Evolutionary conservation across 176 grass and related monocot species (phyloP), one percentile per base, ranked within the genome.

Genomic region (Phragmites australis): DNA sequence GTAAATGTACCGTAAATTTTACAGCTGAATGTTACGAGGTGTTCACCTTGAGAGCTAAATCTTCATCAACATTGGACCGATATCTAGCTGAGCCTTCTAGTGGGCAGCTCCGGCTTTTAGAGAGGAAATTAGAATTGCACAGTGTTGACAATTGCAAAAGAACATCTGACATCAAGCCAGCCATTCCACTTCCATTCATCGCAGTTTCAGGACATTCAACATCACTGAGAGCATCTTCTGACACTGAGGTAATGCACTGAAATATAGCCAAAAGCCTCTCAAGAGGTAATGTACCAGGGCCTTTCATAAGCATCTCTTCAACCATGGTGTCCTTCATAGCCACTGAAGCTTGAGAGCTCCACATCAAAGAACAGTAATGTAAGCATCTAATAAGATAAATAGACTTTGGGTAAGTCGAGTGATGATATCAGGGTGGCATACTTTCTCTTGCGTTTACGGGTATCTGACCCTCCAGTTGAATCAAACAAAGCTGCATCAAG

Each of bases 211-310:
- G 27, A 42, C 74, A 74, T 40, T 93, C 86, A 51, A 81, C 79
- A 82, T 95, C 91, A 81, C 79, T 61, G 2, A 83, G 21, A 61
- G 51, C 25, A 61, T 87, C 88, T 72, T 99, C 92, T 25, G 85
- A 84, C 29, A 91, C 87, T 6, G 92, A 99, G 73, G 96, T 99
- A 65, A 93, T 95, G 62, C 92, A 99, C 79, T 99, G 90, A 82
- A 95, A 99, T 82, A 99, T 99, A 72, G 92, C 96, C 63, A 99
- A 82, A n/a, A 93, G 87, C 65, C 96, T 91, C 84, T 99, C 96
- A 55, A 99, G 83, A 60, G 96, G 96, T 82, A 95, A 99, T 72
- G 83, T 93, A 47, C 92, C 92, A 34, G 90, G 96, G 40, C 96
- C 92, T 75, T 99, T 99, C 83, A 90, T 88, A 82, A 95, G 88